These are phyloP conservation scores for Mycena capillaripes DNA, from an alignment of 768 basidiomycete genomes.

Conservation along the genomic window DNA sequence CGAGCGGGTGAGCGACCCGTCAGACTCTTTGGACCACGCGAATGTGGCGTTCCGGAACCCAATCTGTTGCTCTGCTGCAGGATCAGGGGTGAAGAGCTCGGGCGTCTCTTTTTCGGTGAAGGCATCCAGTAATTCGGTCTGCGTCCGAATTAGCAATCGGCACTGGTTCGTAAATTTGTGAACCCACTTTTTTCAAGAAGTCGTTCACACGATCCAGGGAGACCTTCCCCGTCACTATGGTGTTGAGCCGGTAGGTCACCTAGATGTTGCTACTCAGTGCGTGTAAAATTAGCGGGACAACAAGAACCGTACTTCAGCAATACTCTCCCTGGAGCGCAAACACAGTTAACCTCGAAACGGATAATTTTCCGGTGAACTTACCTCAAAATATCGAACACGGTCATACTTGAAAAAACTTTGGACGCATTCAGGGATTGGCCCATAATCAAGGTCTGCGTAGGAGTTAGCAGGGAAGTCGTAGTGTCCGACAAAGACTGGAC, in stretches of 20 bases:
- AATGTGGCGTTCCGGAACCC: conserved; percentile 70
- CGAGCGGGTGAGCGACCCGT: conserved; percentile 49
- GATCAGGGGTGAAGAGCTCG: neutral
- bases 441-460: conserved; percentile 16
- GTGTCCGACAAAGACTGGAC: neutral
- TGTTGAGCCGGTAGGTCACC: conserved; percentile 14
- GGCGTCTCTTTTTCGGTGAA: conserved; percentile 46
- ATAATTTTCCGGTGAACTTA: neutral
- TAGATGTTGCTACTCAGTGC: neutral
- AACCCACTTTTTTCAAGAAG: conserved; percentile 54
- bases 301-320: neutral
- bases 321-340: neutral
- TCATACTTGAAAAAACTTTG: conserved; percentile 49
- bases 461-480: too few relatives aligned
- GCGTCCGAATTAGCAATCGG: neutral
- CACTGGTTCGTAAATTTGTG: neutral
- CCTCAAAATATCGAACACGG: conserved; percentile 65
- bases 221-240: conserved; percentile 63
- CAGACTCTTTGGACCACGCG: conserved; percentile 61
- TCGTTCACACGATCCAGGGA: conserved; percentile 65
- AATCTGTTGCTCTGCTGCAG: conserved; percentile 48
- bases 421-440: conserved; percentile 25
- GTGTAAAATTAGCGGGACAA: neutral
- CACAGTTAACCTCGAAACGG: neutral
- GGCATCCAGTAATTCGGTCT: conserved; percentile 65